Base-by-base conservation (phyloP, 2,329 filamentous ascomycete genomes). In the Diaporthe australafricana region DNA sequence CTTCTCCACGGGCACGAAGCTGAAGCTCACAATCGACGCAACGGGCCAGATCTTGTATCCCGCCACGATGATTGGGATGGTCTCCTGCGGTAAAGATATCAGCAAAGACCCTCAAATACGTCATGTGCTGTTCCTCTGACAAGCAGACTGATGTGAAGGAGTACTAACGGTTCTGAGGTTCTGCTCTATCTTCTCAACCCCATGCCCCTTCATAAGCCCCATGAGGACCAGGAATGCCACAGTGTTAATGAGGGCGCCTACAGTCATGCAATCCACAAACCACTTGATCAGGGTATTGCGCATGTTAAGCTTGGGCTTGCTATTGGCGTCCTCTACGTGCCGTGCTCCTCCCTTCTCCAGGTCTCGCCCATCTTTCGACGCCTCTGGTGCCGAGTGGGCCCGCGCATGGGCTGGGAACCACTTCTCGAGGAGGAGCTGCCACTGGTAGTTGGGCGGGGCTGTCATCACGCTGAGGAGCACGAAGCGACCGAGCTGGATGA, bases 361-460 rank as follows among this genome's bases (percentile, higher is more conserved):
- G 52, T 80, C 78, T 74, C 75, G 73, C 30, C 56, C 57, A 17
- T 48, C 38, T 17, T 35, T 62, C 20, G 52, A 8, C 11, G 8
- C 27, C 9, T 27, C 30, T 22, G 57, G 14, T 48, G 40, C 53
- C 50, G 52, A 48, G 48, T 73, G n/a, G 14, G 76, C 22, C 14
- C 25, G 40, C 32, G 52, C 79, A 74, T 84, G 83, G 0, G 86
- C 87, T 0, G 88, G 88, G 70, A 89, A 88, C 12, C 78, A 83
- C 27, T 82, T 81, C 78, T 90, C 88, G 38, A 90, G 83, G 38
- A 84, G 84, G 69, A 86, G 84, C 75, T 90, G 87, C 88, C 89
- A 91, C 70, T 87, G 79, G 75, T 87, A 90, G 74, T 89, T 89
- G 65, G 88, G 85, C 8, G 89, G 89, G 1, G 87, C 84, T 5